phyloP scores from a whole-genome alignment of 805 yeast species.

The Pichia ethanolica region DNA sequence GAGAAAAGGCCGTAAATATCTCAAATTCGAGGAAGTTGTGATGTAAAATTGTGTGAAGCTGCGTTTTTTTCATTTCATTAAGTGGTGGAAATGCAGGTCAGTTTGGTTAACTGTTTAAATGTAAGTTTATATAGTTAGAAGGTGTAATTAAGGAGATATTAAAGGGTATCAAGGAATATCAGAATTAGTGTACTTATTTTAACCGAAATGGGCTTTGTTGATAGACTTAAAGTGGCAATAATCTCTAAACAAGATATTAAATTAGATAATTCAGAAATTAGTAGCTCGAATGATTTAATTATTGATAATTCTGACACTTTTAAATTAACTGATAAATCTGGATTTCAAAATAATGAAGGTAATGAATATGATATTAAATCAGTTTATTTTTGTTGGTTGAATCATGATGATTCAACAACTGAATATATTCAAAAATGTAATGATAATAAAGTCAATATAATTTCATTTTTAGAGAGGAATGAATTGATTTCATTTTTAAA shows the following conservation, averaged over 20 bases:
- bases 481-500: slow-evolving; percentile 77
- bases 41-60: too few relatives aligned
- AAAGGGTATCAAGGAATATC: too few relatives aligned
- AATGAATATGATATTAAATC: slow-evolving; percentile 41
- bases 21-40: too few relatives aligned
- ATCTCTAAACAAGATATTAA: slow-evolving; percentile 7
- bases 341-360: slow-evolving; percentile 34
- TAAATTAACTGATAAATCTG: slow-evolving; percentile 35
- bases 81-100: too few relatives aligned
- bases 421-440: slow-evolving; percentile 75
- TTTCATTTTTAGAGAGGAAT: slow-evolving; percentile 78
- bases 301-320: neutral
- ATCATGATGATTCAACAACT: slow-evolving; percentile 65
- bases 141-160: too few relatives aligned
- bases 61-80: too few relatives aligned
- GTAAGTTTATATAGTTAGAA: too few relatives aligned
- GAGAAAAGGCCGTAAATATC: too few relatives aligned
- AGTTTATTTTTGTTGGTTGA: slow-evolving; percentile 71
- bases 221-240: slow-evolving; percentile 1
- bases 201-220: neutral
- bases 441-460: slow-evolving; percentile 52
- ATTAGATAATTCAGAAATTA: slow-evolving; percentile 14
- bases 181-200: too few relatives aligned
- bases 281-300: neutral
- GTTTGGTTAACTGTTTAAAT: too few relatives aligned